Evolutionary conservation across 495 filamentous ascomycete species (phyloP).

Genomic region (Astrocystis sublimbata): DNA sequence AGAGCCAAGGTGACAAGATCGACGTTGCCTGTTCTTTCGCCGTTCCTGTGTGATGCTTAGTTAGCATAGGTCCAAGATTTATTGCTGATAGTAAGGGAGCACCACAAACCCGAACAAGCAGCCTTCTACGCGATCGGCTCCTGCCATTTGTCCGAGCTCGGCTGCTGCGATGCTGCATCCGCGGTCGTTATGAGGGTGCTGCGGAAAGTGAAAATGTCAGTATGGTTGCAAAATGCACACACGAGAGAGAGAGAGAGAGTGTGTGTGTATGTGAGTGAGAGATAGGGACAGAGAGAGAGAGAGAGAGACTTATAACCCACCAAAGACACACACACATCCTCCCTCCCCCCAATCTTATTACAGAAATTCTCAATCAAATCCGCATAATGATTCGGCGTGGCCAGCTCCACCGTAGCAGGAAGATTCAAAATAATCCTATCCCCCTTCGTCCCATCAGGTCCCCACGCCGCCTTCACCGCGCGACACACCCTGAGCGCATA

Average conservation of each 20-base stretch:
- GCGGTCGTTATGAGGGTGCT: constrained; percentile 93
- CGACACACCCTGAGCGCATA: constrained; percentile 86
- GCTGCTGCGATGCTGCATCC: constrained; percentile 84
- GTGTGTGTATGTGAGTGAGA: too few relatives aligned
- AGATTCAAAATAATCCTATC: constrained; percentile 97
- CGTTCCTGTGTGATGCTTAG: background rate
- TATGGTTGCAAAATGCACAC: background rate
- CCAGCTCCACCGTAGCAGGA: constrained; percentile 93
- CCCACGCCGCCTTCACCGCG: constrained; percentile 96
- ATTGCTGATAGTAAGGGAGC: background rate
- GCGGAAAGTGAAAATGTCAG: background rate
- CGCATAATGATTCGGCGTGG: constrained; percentile 94
- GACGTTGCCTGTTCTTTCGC: too few relatives aligned
- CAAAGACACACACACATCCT: constrained; percentile 80
- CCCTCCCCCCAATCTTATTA: constrained; percentile 72
- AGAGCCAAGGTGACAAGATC: too few relatives aligned
- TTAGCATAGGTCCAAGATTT: background rate
- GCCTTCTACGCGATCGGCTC: constrained; percentile 91
- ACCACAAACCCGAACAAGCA: constrained; percentile 74
- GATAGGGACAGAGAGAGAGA: too few relatives aligned
- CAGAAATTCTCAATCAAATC: constrained; percentile 98
- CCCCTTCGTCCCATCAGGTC: constrained; percentile 70
- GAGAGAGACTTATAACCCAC: background rate
- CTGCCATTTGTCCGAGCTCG: constrained; percentile 98
- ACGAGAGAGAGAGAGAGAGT: too few relatives aligned